A percentile compares a stretch with the other conserved stretches of the same genome.
These are phyloP conservation scores for Phalaenopsis equestris DNA, from an alignment of 106 monocot species.

Conservation along the genomic window DNA sequence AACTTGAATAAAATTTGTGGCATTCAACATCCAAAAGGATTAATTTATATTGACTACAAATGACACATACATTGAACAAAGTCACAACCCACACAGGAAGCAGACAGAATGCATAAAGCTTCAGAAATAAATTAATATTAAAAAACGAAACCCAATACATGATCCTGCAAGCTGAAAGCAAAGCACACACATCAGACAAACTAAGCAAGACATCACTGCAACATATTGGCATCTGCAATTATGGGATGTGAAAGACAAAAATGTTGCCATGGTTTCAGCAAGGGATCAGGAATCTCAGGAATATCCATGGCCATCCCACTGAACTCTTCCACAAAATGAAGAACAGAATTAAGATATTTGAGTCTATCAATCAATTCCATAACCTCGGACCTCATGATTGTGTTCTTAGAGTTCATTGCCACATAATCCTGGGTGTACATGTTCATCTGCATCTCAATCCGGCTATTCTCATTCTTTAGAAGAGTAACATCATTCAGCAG, in stretches of 20 bases:
- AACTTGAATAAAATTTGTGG: no score
- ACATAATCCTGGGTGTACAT: not conserved
- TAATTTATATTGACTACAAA: no score
- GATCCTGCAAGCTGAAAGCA: not conserved
- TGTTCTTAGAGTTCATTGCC: not conserved
- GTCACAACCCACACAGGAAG: no score
- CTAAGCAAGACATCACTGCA: not conserved
- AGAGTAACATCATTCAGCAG: slow-evolving; percentile 23
- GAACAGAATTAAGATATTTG: not conserved
- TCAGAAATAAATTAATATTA: not conserved
- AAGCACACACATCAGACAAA: not conserved
- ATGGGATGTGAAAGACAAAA: not conserved
- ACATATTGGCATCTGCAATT: not conserved
- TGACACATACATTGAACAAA: no score
- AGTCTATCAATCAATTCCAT: slow-evolving; percentile 4
- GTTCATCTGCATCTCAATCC: slow-evolving; percentile 20
- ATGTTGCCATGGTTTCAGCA: slow-evolving; percentile 2
- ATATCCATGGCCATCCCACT: slow-evolving; percentile 5
- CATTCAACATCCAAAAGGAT: no score
- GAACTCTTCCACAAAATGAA: not conserved
- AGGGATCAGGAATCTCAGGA: slow-evolving; percentile 1
- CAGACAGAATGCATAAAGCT: not conserved
- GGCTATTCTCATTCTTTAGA: slow-evolving; percentile 35
- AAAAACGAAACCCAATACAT: not conserved
- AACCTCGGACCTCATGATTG: not conserved